These are phyloP conservation scores for Hyparrhenia diplandra DNA, from an alignment of 176 grass and related monocot species.

Conservation along the genomic window DNA sequence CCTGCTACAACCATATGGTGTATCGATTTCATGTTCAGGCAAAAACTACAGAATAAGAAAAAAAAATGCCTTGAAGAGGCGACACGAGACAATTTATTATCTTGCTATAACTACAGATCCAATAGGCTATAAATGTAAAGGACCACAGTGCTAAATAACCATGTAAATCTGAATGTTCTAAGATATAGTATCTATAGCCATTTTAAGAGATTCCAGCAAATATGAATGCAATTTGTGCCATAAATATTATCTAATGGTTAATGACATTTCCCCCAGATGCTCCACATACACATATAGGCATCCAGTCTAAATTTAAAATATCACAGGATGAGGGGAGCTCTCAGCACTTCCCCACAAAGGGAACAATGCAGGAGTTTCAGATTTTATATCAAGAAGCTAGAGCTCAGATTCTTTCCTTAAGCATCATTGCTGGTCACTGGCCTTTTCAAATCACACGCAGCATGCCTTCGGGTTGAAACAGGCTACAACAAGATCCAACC, in stretches of 20 bases:
- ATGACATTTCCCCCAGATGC: not conserved
- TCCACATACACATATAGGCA: not conserved
- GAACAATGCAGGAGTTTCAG: not conserved
- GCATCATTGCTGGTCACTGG: not conserved
- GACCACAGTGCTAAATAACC: not conserved
- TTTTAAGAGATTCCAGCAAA: not conserved
- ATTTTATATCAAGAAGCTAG: not conserved
- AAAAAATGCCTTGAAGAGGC: not conserved
- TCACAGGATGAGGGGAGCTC: not conserved
- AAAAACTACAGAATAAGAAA: not conserved
- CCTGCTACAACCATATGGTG: not conserved
- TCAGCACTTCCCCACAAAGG: not conserved
- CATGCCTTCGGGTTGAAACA: not conserved
- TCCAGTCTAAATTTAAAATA: not conserved
- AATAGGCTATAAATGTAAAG: not conserved
- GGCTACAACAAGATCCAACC: not conserved
- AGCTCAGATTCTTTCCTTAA: not conserved
- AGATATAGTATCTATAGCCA: not conserved
- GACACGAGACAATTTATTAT: not conserved
- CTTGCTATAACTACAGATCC: not conserved
- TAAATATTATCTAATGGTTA: not conserved
- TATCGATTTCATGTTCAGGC: not conserved
- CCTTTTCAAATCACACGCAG: not conserved
- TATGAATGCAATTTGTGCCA: not conserved
- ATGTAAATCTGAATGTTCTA: not conserved